phyloP scores from a whole-genome alignment of 2,329 filamentous ascomycete species.

The Dactylellina leptospora region DNA sequence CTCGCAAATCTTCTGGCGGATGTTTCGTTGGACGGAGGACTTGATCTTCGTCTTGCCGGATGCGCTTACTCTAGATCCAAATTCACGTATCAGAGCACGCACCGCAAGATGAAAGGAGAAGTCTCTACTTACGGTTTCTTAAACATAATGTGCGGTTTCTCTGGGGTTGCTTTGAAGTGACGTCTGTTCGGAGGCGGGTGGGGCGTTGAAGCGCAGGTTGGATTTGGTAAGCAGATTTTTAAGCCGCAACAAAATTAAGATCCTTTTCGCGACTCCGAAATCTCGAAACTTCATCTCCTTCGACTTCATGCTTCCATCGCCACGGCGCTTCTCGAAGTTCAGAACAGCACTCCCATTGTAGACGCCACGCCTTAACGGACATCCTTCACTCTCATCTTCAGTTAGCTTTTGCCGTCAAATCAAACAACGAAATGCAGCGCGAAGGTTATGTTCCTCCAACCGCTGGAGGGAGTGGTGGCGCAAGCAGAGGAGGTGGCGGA shows the following conservation, averaged over 20 bases:
- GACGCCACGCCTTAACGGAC: neutral
- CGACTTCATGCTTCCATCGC: neutral
- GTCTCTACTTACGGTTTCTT: slow-evolving; percentile 89
- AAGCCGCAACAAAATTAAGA: slow-evolving; percentile 50
- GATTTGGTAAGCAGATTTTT: slow-evolving; percentile 48
- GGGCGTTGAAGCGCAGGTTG: no score
- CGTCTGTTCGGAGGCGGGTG: no score
- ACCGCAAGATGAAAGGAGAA: no score
- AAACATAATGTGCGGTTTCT: slow-evolving; percentile 72
- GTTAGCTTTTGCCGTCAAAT: neutral
- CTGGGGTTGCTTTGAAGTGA: neutral
- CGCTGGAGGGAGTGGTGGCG: slow-evolving; percentile 47
- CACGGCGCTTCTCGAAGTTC: neutral
- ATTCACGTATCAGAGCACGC: no score
- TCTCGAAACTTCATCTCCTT: neutral
- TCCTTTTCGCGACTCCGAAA: slow-evolving; percentile 49
- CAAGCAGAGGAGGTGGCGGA: slow-evolving; percentile 58
- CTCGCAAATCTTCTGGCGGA: slow-evolving; percentile 81
- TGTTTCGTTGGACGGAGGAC: slow-evolving; percentile 87
- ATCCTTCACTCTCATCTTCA: neutral
- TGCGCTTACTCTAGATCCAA: slow-evolving; percentile 70
- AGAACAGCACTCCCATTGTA: neutral
- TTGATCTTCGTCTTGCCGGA: slow-evolving; percentile 93
- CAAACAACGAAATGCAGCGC: slow-evolving; percentile 30
- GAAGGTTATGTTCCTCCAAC: slow-evolving; percentile 52